Base-by-base conservation (phyloP, 768 basidiomycete species). In the Boletus patriciae region DNA sequence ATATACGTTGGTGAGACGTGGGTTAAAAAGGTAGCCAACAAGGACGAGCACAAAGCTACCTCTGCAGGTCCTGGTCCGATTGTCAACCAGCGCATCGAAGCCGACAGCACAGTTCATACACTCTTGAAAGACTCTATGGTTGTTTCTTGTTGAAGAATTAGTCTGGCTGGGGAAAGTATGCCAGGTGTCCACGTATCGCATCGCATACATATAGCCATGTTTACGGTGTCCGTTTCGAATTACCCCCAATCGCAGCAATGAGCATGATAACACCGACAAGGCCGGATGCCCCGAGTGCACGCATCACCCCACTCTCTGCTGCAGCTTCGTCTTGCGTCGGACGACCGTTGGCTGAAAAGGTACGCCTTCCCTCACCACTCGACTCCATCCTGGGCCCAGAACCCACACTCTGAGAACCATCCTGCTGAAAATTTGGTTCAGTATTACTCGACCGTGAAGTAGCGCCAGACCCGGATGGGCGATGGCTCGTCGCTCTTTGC, bases 221-320 rank as follows among this genome's bases (percentile, higher is more conserved):
- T 51, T 63, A 66, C 11, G 42, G 56, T 33, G 57, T 56, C 58
- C 54, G 58, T 48, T 57, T 66, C 19, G 67, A 52, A 56, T 34
- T 46, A 43, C 55, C 45, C 10, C 53, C 51, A 16, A 67, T 46
- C 16, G 65, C 55, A 23, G 70, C 41, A 31, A 70, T 45, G 25
- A 72, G 62, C 45, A 70, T 44, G 33, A 70, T 72, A 21, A 72
- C 23, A 11, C 61, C 59, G 19, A 72, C 52, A 4, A 70, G 60
- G 3, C 66, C 69, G 12, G 70, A 62, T n/a, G 69, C 70, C 0
- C 63, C 68, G 18, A 70, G 64, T 11, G 62, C 66, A 10, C 69
- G 69, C 49, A 68, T 45, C 15, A 61, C 7, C 13, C 58, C 59
- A 23, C 70, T 70, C 59, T 72, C 57, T n/a, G 58, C 60, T 15